Evolutionary conservation across 2,329 filamentous ascomycete species (phyloP).

Genomic region (Neonectria coccinea): DNA sequence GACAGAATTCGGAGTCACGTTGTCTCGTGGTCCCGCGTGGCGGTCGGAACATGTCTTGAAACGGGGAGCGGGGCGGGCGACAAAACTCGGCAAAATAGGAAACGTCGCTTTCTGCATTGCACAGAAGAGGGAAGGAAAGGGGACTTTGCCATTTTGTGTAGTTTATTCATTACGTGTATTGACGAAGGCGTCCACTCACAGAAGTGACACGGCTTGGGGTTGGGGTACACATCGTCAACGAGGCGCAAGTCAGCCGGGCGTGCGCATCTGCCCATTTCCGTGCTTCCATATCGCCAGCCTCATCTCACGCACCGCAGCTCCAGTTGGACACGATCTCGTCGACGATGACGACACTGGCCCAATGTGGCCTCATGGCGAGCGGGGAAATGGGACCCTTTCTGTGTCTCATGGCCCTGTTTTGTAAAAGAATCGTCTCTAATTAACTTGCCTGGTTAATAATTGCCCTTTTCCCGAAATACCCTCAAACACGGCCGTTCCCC

Average conservation of each 20-base stretch:
- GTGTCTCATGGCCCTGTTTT: neutral
- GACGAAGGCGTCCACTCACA: slow-evolving; percentile 1
- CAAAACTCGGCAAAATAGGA: neutral
- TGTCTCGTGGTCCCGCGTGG: slow-evolving; percentile 17
- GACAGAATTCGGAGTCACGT: slow-evolving; percentile 15
- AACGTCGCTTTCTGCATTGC: slow-evolving; percentile 19
- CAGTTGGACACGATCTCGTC: slow-evolving; percentile 1
- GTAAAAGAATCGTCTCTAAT: neutral
- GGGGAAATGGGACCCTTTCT: slow-evolving; percentile 17
- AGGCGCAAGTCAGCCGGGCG: slow-evolving; percentile 20
- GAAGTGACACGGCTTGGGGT: neutral
- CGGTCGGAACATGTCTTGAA: slow-evolving; percentile 20
- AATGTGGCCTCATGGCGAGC: slow-evolving; percentile 33
- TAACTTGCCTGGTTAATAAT: no score
- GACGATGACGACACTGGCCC: slow-evolving; percentile 29
- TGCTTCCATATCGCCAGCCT: neutral
- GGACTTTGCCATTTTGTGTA: slow-evolving; percentile 1
- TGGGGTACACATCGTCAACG: neutral
- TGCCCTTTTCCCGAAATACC: slow-evolving; percentile 21
- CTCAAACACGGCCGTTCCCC: slow-evolving; percentile 18
- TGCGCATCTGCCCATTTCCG: slow-evolving; percentile 20
- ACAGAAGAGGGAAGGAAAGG: neutral
- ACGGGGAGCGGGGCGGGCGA: neutral
- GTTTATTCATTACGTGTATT: neutral
- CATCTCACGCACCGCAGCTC: slow-evolving; percentile 13